Evolutionary conservation across 208 protist genomes (phyloP).

Genomic region (Acanthamoeba sp.): DNA sequence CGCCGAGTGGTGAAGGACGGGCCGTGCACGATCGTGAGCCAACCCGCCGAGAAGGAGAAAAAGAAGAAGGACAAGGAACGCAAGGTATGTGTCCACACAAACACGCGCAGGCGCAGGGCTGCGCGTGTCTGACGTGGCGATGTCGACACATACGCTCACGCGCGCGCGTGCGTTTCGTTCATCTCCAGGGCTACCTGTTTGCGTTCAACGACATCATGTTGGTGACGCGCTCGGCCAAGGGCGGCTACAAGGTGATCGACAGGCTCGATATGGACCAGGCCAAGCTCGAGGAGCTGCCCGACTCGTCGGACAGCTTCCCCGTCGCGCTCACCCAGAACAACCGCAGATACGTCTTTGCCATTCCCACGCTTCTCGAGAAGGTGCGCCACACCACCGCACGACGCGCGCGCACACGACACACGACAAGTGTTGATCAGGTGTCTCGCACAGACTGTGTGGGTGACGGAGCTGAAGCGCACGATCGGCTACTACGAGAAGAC

Average conservation of each 20-base stretch:
- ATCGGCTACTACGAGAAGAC: slow-evolving; percentile 67
- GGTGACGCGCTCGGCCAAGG: slow-evolving; percentile 20
- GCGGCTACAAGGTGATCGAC: slow-evolving; percentile 59
- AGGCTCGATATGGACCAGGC: slow-evolving; percentile 47
- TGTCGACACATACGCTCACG: no score
- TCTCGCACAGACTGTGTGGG: background rate
- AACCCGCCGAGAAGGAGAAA: slow-evolving; percentile 35
- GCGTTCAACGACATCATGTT: slow-evolving; percentile 66
- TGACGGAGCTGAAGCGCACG: slow-evolving; percentile 42
- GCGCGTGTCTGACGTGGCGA: background rate
- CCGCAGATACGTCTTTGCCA: slow-evolving; percentile 58
- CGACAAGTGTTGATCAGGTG: background rate
- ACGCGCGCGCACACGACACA: background rate
- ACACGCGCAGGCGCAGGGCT: background rate
- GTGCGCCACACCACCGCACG: background rate
- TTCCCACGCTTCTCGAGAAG: slow-evolving; percentile 21
- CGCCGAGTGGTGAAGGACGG: slow-evolving; percentile 32
- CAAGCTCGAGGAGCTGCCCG: slow-evolving; percentile 39
- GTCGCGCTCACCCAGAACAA: background rate
- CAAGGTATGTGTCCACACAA: background rate
- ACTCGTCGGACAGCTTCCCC: slow-evolving; percentile 23
- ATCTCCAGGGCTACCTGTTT: slow-evolving; percentile 19
- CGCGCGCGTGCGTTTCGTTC: background rate
- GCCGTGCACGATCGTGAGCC: slow-evolving; percentile 20
- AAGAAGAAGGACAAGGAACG: slow-evolving; percentile 60